These are phyloP conservation scores for Asterella californica DNA, from an alignment of 225 moss, liverwort and hornwort species.

Conservation along the genomic window DNA sequence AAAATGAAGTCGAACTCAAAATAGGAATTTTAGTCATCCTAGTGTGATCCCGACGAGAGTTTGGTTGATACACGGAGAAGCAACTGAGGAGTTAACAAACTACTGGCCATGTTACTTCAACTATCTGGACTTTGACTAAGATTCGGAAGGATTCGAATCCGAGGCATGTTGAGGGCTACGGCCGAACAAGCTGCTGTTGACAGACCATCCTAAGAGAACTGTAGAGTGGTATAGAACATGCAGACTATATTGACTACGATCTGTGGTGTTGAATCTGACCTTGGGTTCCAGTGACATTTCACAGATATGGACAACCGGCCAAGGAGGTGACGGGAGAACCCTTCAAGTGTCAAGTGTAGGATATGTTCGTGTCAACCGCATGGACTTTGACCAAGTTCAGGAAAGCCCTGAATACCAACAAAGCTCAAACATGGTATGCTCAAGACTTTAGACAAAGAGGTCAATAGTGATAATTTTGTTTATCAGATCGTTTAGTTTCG, in stretches of 20 bases:
- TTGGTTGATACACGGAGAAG: conserved; percentile 54
- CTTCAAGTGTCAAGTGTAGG: conserved; percentile 56
- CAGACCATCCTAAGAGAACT: not conserved
- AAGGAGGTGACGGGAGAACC: conserved; percentile 52
- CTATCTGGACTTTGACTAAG: conserved; percentile 56
- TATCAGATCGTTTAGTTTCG: too few species aligned
- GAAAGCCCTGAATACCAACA: conserved; percentile 63
- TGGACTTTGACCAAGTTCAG: conserved; percentile 70
- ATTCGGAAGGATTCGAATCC: conserved; percentile 59
- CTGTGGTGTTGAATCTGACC: not conserved
- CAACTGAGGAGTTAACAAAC: conserved; percentile 44
- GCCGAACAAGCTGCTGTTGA: conserved; percentile 7
- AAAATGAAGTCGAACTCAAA: too few species aligned
- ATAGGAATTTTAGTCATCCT: too few species aligned
- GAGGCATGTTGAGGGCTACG: conserved; percentile 12
- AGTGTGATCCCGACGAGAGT: too few species aligned
- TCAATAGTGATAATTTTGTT: too few species aligned
- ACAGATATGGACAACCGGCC: conserved; percentile 66
- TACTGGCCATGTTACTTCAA: conserved; percentile 51
- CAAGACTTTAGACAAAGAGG: conserved; percentile 31
- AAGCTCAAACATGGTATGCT: conserved; percentile 13
- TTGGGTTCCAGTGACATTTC: not conserved
- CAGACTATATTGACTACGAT: not conserved
- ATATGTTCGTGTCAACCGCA: conserved; percentile 48
- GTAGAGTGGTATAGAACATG: not conserved